Evolutionary conservation across 495 filamentous ascomycete genomes (phyloP), one percentile per base, ranked within the genome.

Genomic region (Neurospora pannonica): DNA sequence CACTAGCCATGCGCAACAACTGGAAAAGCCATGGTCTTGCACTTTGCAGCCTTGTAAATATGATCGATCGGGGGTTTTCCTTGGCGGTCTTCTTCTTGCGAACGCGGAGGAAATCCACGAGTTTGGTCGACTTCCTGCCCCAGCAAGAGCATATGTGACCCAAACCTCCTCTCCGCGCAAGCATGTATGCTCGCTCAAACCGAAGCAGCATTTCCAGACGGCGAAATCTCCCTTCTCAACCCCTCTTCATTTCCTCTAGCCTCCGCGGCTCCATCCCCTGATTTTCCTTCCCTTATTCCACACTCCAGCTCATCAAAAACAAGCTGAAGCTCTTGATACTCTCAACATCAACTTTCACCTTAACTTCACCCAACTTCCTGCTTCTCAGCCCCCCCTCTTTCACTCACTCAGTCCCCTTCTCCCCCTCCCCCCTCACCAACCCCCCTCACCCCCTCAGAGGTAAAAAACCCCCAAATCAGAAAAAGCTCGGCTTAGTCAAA

Each of bases 401-500:
- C 15, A 38, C 7, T 36, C 54, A 3, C 24, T 39, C 11, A 28
- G 34, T 42, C 31, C 37, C 3, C 42, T 19, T 19, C 38, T 11
- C 38, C 10, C 38, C 10, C 38, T 40, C 38, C 17, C 38, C 38
- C 17, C 38, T 40, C 38, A 15, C 13, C 40, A 42, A 42, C 40
- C 40, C n/a, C n/a, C n/a, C n/a, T n/a, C 40, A 40, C 39, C 39
- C 17, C 40, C 17, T 17, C 3, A 42, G 15, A 42, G 39, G 39
- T 42, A 42, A 38, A 38, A 38, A 38, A 70, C 34, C 24, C 39
- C 69, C 39, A 9, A 31, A 5, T 60, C 74, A 84, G 37, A 85
- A 88, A 72, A 88, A 89, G 2, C 77, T 84, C 17, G 87, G 87
- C 78, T 88, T 88, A 17, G 84, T 87, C 54, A 89, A 81, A 1